These are phyloP conservation scores for Blastocystis sp. DNA, from an alignment of 352 stramenopile species.

Conservation along the genomic window DNA sequence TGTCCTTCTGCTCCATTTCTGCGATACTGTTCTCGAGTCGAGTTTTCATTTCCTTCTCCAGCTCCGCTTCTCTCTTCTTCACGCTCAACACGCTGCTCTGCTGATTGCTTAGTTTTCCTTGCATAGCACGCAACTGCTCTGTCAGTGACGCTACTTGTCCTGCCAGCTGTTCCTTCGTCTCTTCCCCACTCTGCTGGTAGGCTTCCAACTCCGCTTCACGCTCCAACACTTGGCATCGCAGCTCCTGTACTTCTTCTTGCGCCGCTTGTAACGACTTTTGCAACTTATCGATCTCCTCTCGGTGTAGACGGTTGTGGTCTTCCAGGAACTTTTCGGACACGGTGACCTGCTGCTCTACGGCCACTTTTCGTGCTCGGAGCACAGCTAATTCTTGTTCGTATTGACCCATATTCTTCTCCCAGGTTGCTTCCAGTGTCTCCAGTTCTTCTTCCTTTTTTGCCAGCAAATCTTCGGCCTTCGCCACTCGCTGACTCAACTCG, in stretches of 20 bases:
- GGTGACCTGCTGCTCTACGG: constrained; percentile 4
- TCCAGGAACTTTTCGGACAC: constrained; percentile 41
- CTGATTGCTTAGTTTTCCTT: constrained; percentile 3
- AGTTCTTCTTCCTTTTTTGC: constrained; percentile 16
- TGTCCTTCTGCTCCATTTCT: constrained; percentile 59
- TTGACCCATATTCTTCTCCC: neutral
- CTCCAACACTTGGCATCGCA: constrained; percentile 38
- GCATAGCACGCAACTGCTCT: constrained; percentile 47
- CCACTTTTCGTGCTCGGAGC: constrained; percentile 4
- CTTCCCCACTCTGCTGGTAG: constrained; percentile 13
- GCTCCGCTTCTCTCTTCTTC: neutral
- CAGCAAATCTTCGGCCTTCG: neutral
- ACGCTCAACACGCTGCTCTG: neutral
- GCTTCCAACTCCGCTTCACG: constrained; percentile 40
- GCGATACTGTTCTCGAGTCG: neutral
- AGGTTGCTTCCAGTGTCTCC: neutral
- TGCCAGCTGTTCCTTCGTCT: constrained; percentile 33
- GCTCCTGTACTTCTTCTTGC: constrained; percentile 23
- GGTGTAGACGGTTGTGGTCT: constrained; percentile 6
- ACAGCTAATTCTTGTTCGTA: constrained; percentile 27
- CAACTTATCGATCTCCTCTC: neutral
- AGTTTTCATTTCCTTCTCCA: constrained; percentile 34
- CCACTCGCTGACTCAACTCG: neutral
- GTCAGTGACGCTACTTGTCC: constrained; percentile 1
- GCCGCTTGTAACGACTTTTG: neutral